Conservation (phyloP, 2,329 filamentous ascomycete genomes). For the Gaeumannomyces sp. region DNA sequence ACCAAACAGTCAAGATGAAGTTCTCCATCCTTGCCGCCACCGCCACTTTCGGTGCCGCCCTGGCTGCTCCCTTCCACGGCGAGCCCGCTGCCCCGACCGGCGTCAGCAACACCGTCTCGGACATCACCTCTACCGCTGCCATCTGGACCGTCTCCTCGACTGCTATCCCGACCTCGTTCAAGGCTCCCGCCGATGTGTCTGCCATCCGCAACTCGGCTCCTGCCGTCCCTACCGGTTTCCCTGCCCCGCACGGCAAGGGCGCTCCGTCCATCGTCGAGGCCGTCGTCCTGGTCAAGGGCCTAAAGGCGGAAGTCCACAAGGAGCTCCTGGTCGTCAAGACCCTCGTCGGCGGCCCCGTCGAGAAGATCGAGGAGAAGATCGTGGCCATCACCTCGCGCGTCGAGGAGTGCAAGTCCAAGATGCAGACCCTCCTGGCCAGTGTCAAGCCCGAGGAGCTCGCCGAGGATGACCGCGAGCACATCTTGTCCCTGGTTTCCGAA, state of each 20-base stretch:
- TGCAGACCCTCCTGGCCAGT: background rate
- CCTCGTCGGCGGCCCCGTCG: background rate
- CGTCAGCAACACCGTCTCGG: background rate
- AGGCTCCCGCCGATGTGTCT: too few species aligned
- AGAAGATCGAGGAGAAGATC: background rate
- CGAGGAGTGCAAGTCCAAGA: background rate
- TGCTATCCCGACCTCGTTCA: background rate
- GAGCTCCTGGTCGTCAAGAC: background rate
- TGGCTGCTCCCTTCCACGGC: background rate
- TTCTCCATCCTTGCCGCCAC: conserved; percentile 4
- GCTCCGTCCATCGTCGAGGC: background rate
- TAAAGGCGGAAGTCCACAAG: background rate
- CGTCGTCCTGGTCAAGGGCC: background rate
- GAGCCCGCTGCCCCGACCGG: too few species aligned
- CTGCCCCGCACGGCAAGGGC: background rate
- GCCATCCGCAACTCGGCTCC: too few species aligned
- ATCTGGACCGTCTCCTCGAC: background rate
- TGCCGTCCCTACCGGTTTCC: too few species aligned
- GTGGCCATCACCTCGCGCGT: background rate
- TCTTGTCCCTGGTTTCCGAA: background rate
- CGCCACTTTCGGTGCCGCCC: background rate
- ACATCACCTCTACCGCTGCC: background rate
- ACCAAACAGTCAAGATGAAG: background rate
- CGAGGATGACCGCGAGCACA: background rate
- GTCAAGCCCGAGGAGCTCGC: background rate